A percentile compares a stretch with the other conserved stretches of the same genome.
Evolutionary conservation across 2,329 filamentous ascomycete genomes (phyloP).

Genomic region (Scedosporium minutisporum): DNA sequence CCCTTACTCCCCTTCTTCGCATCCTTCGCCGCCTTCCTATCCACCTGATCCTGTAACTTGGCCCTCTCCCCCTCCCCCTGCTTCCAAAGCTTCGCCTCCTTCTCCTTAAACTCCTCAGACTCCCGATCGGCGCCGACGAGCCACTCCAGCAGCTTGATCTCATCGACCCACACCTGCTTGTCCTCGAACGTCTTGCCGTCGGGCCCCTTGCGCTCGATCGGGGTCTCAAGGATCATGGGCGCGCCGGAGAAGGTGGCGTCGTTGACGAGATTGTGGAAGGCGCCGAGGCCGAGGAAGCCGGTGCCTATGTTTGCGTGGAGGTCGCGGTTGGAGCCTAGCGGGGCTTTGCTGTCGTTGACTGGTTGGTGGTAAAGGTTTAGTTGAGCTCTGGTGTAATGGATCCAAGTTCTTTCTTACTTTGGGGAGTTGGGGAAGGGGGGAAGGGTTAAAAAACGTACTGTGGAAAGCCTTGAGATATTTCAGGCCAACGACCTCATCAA

Average conservation of each 20-base stretch:
- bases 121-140: slow-evolving; percentile 77
- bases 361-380: not conserved
- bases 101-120: slow-evolving; percentile 56
- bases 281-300: slow-evolving; percentile 79
- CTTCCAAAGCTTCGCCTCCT: slow-evolving; percentile 57
- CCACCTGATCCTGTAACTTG: slow-evolving; percentile 69
- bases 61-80: slow-evolving; percentile 62
- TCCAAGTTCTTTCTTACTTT: too few relatives aligned
- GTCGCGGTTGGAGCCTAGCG: slow-evolving; percentile 71
- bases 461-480: slow-evolving; percentile 79
- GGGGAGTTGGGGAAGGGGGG: not conserved
- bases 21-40: slow-evolving; percentile 51
- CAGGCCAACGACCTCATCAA: slow-evolving; percentile 68
- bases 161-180: slow-evolving; percentile 75
- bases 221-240: slow-evolving; percentile 95
- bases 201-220: slow-evolving; percentile 62
- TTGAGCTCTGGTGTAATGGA: not conserved
- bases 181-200: slow-evolving; percentile 65
- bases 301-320: slow-evolving; percentile 95
- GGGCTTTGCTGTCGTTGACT: slow-evolving; percentile 93
- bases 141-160: slow-evolving; percentile 89
- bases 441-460: slow-evolving; percentile 18
- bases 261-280: slow-evolving; percentile 90
- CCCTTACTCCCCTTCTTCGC: slow-evolving; percentile 23
- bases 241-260: slow-evolving; percentile 63